Percentiles rank a stretch among this genome's conserved stretches.
Evolutionary conservation across 805 yeast genomes (phyloP).

Genomic region (Lipomyces mesembrius): DNA sequence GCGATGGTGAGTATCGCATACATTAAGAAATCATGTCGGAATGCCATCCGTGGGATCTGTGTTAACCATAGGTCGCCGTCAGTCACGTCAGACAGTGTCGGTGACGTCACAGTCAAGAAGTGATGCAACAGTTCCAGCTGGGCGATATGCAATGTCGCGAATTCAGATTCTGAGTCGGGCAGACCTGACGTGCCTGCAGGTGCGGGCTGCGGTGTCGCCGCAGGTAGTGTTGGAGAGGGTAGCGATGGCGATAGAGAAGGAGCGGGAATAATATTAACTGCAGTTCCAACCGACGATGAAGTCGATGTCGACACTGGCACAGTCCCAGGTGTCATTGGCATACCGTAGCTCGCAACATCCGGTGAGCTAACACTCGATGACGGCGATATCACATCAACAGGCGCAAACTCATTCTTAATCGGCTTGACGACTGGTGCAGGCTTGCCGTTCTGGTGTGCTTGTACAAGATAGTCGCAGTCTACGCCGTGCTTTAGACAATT

Average conservation of each 20-base stretch:
- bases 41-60: slow-evolving; percentile 36
- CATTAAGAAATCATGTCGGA: slow-evolving; percentile 35
- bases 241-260: not conserved
- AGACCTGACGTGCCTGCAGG: not conserved
- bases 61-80: slow-evolving; percentile 37
- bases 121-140: slow-evolving; percentile 36
- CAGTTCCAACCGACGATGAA: not conserved
- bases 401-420: not conserved
- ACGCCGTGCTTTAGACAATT: slow-evolving; percentile 54
- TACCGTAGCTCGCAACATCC: not conserved
- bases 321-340: not conserved
- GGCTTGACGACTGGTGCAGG: slow-evolving; percentile 3
- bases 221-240: not conserved
- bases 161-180: slow-evolving; percentile 27
- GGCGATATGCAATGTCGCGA: slow-evolving; percentile 28
- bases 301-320: slow-evolving; percentile 8
- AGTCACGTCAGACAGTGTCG: slow-evolving; percentile 32
- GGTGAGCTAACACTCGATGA: not conserved
- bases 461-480: slow-evolving; percentile 20
- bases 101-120: slow-evolving; percentile 35
- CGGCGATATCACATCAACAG: not conserved
- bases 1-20: slow-evolving; percentile 38
- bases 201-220: slow-evolving; percentile 10
- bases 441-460: not conserved
- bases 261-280: not conserved